Evolutionary conservation across 129 eudicot genomes (phyloP), one percentile per base, ranked within the genome.

Genomic region (Chrysanthemum lavandulifolium): DNA sequence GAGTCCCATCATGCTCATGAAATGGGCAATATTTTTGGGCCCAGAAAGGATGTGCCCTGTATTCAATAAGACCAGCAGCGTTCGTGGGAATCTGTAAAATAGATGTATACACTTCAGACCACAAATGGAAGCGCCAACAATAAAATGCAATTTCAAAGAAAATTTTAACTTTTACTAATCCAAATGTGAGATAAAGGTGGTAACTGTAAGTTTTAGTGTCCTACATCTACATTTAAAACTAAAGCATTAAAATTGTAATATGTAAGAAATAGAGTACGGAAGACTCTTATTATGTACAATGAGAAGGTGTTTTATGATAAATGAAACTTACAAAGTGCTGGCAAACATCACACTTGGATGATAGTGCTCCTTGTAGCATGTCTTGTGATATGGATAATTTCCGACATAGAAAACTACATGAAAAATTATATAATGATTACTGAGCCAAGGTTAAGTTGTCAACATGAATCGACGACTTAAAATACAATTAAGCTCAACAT

Each of bases 271-370:
- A 61, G 6, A 61, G 9, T 61, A 61, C 4, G 13, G 62, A 57
- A 57, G 62, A 57, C 31, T 57, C 29, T 18, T 57, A 7, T 14
- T 18, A 21, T 21, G 7, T 10, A 9, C 0, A 61, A 72, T 0
- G 25, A 19, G 14, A n/a, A 59, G 7, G 23, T n/a, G 4, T 2
- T 53, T 21, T 18, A 27, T 40, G 14, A 80, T 36, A 25, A 57
- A 50, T 57, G 47, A 69, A 71, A 78, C 97, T 91, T 84, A 91
- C 96, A 66, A 91, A 91, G 79, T 86, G 88, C 53, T 83, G 84
- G 90, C 96, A 88, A 63, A 91, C 84, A 69, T 88, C 96, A 63
- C 97, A 91, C 79, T 88, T 91, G 97, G 96, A 81, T 91, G 96
- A 84, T 91, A 82, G 50, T 85, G 86, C 55, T 88, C 89, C 85